phyloP scores from a whole-genome alignment of 345 rosid species.

The Heritiera fomes region DNA sequence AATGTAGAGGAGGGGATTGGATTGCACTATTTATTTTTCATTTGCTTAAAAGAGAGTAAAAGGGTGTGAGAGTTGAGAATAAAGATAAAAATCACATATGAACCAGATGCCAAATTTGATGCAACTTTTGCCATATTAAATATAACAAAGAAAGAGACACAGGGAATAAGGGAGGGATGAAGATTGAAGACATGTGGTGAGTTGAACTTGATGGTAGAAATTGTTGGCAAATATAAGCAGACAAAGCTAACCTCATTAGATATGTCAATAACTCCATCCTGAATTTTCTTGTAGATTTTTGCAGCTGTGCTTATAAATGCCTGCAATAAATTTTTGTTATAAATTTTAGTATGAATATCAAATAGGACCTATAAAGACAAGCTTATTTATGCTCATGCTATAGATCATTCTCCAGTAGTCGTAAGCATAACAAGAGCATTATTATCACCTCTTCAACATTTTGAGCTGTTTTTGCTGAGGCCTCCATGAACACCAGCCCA shows the following conservation, averaged over 20 bases:
- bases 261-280: conserved; percentile 75
- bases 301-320: conserved; percentile 80
- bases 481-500: conserved; percentile 79
- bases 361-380: background rate
- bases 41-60: background rate
- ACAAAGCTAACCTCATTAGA: conserved; percentile 60
- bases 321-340: conserved; percentile 29
- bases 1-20: background rate
- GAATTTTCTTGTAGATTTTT: conserved; percentile 71
- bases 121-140: background rate
- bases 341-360: background rate
- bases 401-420: background rate
- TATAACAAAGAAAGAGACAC: background rate
- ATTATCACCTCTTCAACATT: conserved; percentile 70
- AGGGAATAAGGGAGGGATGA: background rate
- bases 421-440: background rate
- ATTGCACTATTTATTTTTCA: background rate
- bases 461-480: conserved; percentile 79
- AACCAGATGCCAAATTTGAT: background rate
- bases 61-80: background rate
- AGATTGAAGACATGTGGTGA: background rate
- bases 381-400: background rate
- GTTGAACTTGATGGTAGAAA: background rate
- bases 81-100: background rate
- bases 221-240: background rate